These are phyloP conservation scores for Prototheca wickerhamii DNA, from an alignment of 163 green algal species.

Conservation along the genomic window DNA sequence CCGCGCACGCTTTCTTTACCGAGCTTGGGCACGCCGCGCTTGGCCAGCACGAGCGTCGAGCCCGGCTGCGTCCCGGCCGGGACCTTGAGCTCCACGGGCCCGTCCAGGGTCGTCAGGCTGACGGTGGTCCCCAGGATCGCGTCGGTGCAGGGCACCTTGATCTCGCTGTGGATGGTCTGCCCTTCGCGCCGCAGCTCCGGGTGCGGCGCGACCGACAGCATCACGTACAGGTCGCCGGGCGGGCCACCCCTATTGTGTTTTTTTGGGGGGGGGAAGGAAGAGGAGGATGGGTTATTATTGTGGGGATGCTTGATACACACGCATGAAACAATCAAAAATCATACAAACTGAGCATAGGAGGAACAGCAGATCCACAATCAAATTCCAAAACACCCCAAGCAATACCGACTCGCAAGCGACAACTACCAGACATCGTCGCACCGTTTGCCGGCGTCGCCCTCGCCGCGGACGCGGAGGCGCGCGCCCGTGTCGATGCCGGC, in stretches of 20 bases:
- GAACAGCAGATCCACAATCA: not conserved
- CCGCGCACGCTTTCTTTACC: conserved; percentile 53
- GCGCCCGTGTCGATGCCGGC: conserved; percentile 83
- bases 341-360: too few relatives aligned
- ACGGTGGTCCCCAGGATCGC: conserved; percentile 88
- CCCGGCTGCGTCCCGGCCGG: conserved; percentile 89
- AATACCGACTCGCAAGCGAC: not conserved
- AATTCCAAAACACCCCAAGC: not conserved
- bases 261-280: not conserved
- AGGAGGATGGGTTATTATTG: not conserved
- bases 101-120: conserved; percentile 72
- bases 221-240: conserved; percentile 93
- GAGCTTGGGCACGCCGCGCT: conserved; percentile 84
- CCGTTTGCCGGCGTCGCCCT: conserved; percentile 67
- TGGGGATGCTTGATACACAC: too few relatives aligned
- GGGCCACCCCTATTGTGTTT: conserved; percentile 32
- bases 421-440: conserved; percentile 6
- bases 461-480: conserved; percentile 76
- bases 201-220: conserved; percentile 66
- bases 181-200: conserved; percentile 70
- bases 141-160: conserved; percentile 84
- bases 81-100: conserved; percentile 92
- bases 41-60: conserved; percentile 95
- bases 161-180: conserved; percentile 80
- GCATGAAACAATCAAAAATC: too few relatives aligned